Percentiles rank a stretch among this genome's conserved stretches.
Conservation (phyloP, 1,284 basidiomycete species). For the Wallemia ichthyophaga region DNA sequence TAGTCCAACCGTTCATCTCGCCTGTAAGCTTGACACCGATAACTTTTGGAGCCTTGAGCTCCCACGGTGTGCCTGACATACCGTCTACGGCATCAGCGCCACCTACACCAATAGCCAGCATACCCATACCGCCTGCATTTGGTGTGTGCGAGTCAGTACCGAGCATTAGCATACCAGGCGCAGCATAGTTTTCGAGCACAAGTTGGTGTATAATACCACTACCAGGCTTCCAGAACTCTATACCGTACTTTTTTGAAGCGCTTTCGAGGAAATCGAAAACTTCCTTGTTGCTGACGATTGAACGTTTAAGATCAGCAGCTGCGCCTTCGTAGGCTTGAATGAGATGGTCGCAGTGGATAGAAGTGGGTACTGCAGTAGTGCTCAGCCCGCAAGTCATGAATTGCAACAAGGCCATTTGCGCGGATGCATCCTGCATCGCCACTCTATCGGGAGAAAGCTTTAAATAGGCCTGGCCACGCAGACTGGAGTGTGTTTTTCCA, state of each 20-base stretch:
- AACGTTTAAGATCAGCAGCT: conserved; percentile 48
- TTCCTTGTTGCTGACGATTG: conserved; percentile 69
- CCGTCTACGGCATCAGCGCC: conserved; percentile 98
- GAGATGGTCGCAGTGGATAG: conserved; percentile 85
- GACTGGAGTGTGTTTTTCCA: conserved; percentile 25
- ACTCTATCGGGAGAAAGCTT: conserved; percentile 76
- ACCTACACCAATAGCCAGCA: conserved; percentile 92
- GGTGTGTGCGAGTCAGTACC: conserved; percentile 83
- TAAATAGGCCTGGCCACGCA: conserved; percentile 66
- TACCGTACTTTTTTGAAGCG: conserved; percentile 71
- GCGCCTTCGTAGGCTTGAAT: conserved; percentile 38
- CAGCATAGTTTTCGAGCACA: conserved; percentile 89
- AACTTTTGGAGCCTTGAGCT: conserved; percentile 73
- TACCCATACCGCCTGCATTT: conserved; percentile 90
- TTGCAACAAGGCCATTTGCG: conserved; percentile 77
- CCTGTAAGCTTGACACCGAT: conserved; percentile 51
- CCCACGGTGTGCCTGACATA: conserved; percentile 94
- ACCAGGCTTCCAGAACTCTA: conserved; percentile 82
- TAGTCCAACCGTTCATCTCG: conserved; percentile 65
- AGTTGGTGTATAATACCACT: conserved; percentile 92
- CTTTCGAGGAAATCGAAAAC: conserved; percentile 95
- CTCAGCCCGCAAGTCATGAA: conserved; percentile 92
- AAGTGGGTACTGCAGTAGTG: conserved; percentile 57
- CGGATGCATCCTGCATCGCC: conserved; percentile 94
- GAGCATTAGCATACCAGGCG: conserved; percentile 42